Base-by-base conservation (phyloP, 352 stramenopile species). In the Blastocystis sp. region DNA sequence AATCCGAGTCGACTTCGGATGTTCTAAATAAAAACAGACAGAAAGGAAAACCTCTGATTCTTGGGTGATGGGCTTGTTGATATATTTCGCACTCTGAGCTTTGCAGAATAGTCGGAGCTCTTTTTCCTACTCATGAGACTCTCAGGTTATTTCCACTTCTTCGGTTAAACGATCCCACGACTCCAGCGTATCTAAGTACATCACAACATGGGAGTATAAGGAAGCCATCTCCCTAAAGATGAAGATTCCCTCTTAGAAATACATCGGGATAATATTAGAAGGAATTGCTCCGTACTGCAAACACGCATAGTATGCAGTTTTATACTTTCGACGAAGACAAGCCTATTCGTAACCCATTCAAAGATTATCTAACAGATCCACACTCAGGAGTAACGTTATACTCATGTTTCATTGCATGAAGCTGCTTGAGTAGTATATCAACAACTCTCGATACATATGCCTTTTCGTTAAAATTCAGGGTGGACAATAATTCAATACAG, bases 201-300 rank as follows among this genome's bases (percentile, higher is more conserved):
- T 16, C n/a, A 81, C 70, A 64, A 81, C 70, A 34, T 63, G 54
- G 0, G 70, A 66, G 41, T 81, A 66, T 7, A 64, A 65, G 20
- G 54, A 65, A 30, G 70, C 70, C 34, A 63, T 47, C 70, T 81
- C 70, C 70, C 70, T 81, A 53, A 6, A 47, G 13, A 9, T 65
- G 8, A 81, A 45, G 11, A n/a, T 5, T n/a, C 11, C 3, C 6
- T 47, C 41, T 7, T 20, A 30, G 5, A 24, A 13, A 11, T 37
- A 81, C 70, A 81, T 81, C 26, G 43, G 70, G 65, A 81, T 81
- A 6, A 81, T n/a, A 24, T 26, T 63, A 26, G 11, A 34, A 26
- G 16, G n/a, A 18, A 34, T 65, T 0, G 70, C 41, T 20, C 70
- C 47, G 54, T 81, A 81, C 30, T 59, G n/a, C 16, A 81, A 20